Conservation (phyloP, 768 basidiomycete species). For the Boletellus emodensis region DNA sequence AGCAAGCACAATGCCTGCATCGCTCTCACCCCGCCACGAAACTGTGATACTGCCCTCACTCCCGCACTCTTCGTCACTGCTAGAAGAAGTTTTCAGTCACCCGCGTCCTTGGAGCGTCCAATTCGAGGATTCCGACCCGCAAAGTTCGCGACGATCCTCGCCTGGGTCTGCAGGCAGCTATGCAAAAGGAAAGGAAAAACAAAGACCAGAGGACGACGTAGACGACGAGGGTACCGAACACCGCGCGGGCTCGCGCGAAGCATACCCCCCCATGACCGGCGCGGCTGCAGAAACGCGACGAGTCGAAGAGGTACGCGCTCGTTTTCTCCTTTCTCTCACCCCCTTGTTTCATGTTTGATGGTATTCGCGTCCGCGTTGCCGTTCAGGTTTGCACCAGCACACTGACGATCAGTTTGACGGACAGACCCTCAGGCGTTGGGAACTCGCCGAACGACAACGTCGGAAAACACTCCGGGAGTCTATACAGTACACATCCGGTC, state of each 20-base stretch:
- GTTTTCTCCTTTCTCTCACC: too few species aligned
- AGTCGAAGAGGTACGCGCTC: constrained; percentile 60
- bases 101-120: constrained; percentile 34
- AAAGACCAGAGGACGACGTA: constrained; percentile 15
- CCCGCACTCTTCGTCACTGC: constrained; percentile 34
- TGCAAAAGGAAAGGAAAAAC: constrained; percentile 34
- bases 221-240: constrained; percentile 23
- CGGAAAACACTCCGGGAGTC: constrained; percentile 71
- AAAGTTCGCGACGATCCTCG: constrained; percentile 18
- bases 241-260: constrained; percentile 15
- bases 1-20: constrained; percentile 15
- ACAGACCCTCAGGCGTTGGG: constrained; percentile 77
- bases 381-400: not conserved
- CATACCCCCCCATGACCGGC: constrained; percentile 67
- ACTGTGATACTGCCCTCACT: constrained; percentile 27
- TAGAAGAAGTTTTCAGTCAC: constrained; percentile 45
- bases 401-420: not conserved
- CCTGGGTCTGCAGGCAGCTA: constrained; percentile 3
- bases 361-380: not conserved
- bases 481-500: constrained; percentile 10
- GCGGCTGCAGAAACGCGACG: constrained; percentile 64
- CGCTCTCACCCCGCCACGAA: constrained; percentile 13
- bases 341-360: not conserved
- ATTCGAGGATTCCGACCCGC: constrained; percentile 17
- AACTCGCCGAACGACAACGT: constrained; percentile 68